Percentiles rank a stretch among this genome's conserved stretches.
These are phyloP conservation scores for Stylonectria norvegica DNA, from an alignment of 2,329 filamentous ascomycete genomes.

Conservation along the genomic window DNA sequence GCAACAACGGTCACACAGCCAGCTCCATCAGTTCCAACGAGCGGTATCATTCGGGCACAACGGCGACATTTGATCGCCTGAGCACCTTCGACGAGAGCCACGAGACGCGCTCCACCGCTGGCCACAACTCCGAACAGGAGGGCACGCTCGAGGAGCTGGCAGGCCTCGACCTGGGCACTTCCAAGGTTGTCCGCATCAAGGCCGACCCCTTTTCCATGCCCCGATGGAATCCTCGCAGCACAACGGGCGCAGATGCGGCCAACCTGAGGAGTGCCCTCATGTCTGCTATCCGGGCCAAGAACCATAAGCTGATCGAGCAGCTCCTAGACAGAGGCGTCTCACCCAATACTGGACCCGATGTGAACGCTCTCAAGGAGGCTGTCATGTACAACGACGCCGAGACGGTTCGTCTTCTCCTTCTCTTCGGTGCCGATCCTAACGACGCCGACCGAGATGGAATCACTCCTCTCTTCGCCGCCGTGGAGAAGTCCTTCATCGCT, in stretches of 20 bases:
- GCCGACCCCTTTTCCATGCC: constrained; percentile 51
- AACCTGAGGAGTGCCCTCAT: constrained; percentile 48
- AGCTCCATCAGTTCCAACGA: constrained; percentile 32
- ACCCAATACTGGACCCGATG: constrained; percentile 44
- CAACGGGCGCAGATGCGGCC: constrained; percentile 38
- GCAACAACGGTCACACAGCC: constrained; percentile 16
- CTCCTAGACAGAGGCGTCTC: constrained; percentile 56
- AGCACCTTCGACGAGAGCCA: constrained; percentile 31
- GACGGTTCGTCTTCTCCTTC: constrained; percentile 51
- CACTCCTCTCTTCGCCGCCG: constrained; percentile 50
- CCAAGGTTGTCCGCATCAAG: constrained; percentile 45
- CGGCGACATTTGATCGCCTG: constrained; percentile 25
- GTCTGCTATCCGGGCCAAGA: constrained; percentile 53
- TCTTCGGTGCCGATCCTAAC: constrained; percentile 58
- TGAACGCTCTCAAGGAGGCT: constrained; percentile 51
- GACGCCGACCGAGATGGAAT: constrained; percentile 44
- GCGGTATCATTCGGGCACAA: constrained; percentile 26
- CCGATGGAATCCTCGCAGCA: constrained; percentile 48
- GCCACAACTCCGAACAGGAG: constrained; percentile 24
- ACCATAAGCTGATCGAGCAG: constrained; percentile 55
- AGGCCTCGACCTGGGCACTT: constrained; percentile 39
- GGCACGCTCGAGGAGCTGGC: constrained; percentile 32
- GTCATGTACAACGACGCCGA: constrained; percentile 50
- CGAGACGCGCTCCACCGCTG: constrained; percentile 25
- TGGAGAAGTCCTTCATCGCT: constrained; percentile 52